phyloP scores from a whole-genome alignment of 1,284 basidiomycete genomes.

The Naganishia cerealis region DNA sequence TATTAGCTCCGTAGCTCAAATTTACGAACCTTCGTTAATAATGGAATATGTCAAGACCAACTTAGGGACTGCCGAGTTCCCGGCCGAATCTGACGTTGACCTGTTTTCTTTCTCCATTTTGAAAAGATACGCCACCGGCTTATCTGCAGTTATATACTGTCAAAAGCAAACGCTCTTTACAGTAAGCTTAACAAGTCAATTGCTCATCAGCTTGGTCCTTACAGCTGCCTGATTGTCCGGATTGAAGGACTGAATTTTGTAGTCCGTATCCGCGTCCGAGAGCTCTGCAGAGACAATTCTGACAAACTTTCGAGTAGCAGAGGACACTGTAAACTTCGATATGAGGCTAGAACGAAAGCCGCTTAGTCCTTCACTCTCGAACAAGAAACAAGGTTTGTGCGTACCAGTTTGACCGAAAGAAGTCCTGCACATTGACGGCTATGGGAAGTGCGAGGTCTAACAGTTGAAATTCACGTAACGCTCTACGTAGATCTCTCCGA shows the following conservation, averaged over 20 bases:
- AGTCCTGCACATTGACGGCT: slow-evolving; percentile 56
- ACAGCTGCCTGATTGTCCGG: slow-evolving; percentile 32
- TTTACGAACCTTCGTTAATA: slow-evolving; percentile 44
- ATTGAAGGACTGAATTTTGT: slow-evolving; percentile 38
- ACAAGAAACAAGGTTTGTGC: slow-evolving; percentile 18
- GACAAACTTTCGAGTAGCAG: slow-evolving; percentile 48
- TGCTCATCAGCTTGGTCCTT: not conserved
- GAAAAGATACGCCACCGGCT: slow-evolving; percentile 49
- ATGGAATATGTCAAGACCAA: slow-evolving; percentile 47
- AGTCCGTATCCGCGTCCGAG: slow-evolving; percentile 24
- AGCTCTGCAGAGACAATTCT: slow-evolving; percentile 41
- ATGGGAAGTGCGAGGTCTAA: slow-evolving; percentile 51
- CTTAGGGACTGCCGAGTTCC: slow-evolving; percentile 37
- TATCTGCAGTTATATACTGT: slow-evolving; percentile 43
- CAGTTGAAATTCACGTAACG: slow-evolving; percentile 32
- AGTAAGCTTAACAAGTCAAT: not conserved
- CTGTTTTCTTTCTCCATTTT: slow-evolving; percentile 37
- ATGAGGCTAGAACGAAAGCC: slow-evolving; percentile 42
- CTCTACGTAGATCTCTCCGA: slow-evolving; percentile 16
- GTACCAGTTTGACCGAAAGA: slow-evolving; percentile 52
- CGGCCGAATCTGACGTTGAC: slow-evolving; percentile 3
- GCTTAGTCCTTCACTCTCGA: not conserved
- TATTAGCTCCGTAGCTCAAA: not conserved
- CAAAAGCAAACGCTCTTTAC: not conserved
- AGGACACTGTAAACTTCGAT: slow-evolving; percentile 53